Evolutionary conservation across 2,329 filamentous ascomycete species (phyloP), one percentile per base, ranked within the genome.

Genomic region (Sporothrix mexicana): DNA sequence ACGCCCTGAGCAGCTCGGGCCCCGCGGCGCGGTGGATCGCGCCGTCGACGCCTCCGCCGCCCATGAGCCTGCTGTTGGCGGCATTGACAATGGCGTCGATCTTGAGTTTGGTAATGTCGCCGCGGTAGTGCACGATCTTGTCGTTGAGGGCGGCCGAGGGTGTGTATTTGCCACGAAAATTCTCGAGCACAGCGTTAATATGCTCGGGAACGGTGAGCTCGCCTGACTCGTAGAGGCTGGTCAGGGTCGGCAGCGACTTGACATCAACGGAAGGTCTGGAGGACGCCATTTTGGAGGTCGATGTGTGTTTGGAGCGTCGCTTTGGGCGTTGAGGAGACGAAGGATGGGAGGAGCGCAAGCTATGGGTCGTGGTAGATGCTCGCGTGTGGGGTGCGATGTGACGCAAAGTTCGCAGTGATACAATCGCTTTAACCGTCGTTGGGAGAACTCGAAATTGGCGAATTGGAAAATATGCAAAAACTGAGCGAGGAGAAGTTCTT

Each of bases 31-130:
- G 82, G 80, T 98, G 96, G 77, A 98, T 98, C 41, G 94, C 92
- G 55, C 92, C 92, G 78, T 95, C 92, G 17, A 98, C 94, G 49
- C 96, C 96, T n/a, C 94, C 94, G 70, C 96, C 96, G 71, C 95
- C 94, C 0, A 92, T 86, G 0, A 98, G 88, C 1, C 86, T 87
- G 10, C 82, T 83, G 81, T 98, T 98, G 61, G 96, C 95, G 0
- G 96, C 95, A 80, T 98, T 98, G 80, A 98, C 95, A 77, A 98
- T 96, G 75, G 92, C 92, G 78, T 94, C 93, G 62, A 94, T 87
- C 45, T 86, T 80, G 3, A 98, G 88, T 15, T 85, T 90, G 15
- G 95, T 98, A 81, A 98, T 97, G 80, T 97, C 94, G 77, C 89
- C 88, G 72, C 88, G 87, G 76, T 94, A 86, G 51, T 95, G 83